Evolutionary conservation across 441 rosid genomes (phyloP).

Genomic region (Gossypium laxum): DNA sequence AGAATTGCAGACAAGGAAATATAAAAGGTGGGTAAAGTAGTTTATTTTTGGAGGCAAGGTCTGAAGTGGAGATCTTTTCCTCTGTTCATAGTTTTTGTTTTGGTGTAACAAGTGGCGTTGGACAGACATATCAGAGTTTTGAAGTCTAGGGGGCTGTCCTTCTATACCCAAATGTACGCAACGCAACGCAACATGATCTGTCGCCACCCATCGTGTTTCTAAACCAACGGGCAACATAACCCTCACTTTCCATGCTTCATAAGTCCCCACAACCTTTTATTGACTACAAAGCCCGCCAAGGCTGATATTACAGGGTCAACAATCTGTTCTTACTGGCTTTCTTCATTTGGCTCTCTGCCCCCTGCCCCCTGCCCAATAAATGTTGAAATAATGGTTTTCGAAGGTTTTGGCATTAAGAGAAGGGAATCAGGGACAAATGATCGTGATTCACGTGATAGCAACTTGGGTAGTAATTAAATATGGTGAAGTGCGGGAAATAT

Average conservation of each 20-base stretch:
- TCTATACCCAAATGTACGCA: not conserved
- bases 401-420: conserved; percentile 59
- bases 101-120: not conserved
- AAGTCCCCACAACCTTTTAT: not conserved
- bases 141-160: not conserved
- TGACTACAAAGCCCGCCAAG: not conserved
- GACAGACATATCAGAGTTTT: not conserved
- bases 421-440: conserved; percentile 35
- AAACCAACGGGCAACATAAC: not conserved
- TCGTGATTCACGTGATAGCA: conserved; percentile 29
- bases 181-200: not conserved
- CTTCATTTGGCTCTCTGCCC: conserved; percentile 27
- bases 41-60: not conserved
- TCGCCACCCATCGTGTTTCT: not conserved
- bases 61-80: not conserved
- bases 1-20: not conserved
- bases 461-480: not conserved
- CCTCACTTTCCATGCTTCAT: not conserved
- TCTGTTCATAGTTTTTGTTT: not conserved
- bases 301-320: not conserved
- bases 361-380: conserved; percentile 36
- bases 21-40: not conserved
- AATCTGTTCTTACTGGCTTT: not conserved
- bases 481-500: no score
- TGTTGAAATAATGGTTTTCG: conserved; percentile 42